These are phyloP conservation scores for Acacia concinna DNA, from an alignment of 331 rosid species.

Conservation along the genomic window DNA sequence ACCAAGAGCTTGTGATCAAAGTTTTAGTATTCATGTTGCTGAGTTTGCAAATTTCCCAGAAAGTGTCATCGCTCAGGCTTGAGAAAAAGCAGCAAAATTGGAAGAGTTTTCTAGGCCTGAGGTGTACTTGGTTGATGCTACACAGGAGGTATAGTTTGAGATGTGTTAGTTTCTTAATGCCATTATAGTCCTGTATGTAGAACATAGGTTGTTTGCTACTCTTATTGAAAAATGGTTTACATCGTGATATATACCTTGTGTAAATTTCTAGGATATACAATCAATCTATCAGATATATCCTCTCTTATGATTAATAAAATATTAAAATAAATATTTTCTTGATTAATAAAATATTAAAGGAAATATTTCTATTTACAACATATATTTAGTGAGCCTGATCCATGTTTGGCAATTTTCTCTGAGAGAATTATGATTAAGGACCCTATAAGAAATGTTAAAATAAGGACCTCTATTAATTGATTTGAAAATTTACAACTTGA, in stretches of 20 bases:
- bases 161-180: background rate
- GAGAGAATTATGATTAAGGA: background rate
- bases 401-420: background rate
- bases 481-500: background rate
- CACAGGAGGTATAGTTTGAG: slow-evolving; percentile 49
- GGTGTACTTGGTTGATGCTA: slow-evolving; percentile 39
- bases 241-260: background rate
- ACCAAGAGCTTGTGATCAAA: slow-evolving; percentile 98
- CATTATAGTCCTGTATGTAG: background rate
- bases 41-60: slow-evolving; percentile 96
- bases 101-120: slow-evolving; percentile 86
- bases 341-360: background rate
- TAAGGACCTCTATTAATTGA: background rate
- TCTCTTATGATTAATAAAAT: background rate
- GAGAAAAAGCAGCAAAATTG: slow-evolving; percentile 94
- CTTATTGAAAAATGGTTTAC: background rate
- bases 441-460: background rate
- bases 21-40: slow-evolving; percentile 97
- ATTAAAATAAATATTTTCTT: background rate
- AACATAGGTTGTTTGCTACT: background rate
- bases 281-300: background rate
- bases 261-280: background rate
- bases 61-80: slow-evolving; percentile 82
- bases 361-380: background rate
- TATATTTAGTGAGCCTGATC: background rate